Conservation (phyloP, 2,329 filamentous ascomycete genomes). For the Aureobasidium mangrovei region DNA sequence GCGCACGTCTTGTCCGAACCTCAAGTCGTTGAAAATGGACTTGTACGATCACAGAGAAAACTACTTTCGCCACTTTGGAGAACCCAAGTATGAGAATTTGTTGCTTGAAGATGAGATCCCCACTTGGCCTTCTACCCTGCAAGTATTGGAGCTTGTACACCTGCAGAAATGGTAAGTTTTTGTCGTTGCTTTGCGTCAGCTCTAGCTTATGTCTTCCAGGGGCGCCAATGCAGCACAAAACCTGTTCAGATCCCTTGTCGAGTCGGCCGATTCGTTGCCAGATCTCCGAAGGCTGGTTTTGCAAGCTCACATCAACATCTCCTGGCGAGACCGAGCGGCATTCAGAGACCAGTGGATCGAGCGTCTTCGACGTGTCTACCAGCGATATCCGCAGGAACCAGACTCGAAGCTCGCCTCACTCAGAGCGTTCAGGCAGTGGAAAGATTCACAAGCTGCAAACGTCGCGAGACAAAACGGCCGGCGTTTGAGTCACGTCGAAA, state of each 20-base stretch:
- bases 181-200: background rate
- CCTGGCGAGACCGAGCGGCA: slow-evolving; percentile 72
- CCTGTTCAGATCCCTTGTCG: slow-evolving; percentile 70
- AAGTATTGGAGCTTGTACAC: slow-evolving; percentile 64
- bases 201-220: slow-evolving; percentile 23
- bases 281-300: slow-evolving; percentile 62
- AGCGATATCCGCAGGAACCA: slow-evolving; percentile 41
- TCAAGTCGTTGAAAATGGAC: slow-evolving; percentile 67
- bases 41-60: slow-evolving; percentile 48
- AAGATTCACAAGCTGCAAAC: slow-evolving; percentile 20
- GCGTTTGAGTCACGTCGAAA: slow-evolving; percentile 17
- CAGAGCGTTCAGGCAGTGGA: slow-evolving; percentile 35
- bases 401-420: slow-evolving; percentile 34
- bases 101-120: slow-evolving; percentile 57
- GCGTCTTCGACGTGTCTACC: slow-evolving; percentile 60
- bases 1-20: slow-evolving; percentile 56
- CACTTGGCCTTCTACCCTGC: slow-evolving; percentile 66
- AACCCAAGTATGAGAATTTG: slow-evolving; percentile 64
- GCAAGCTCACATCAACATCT: slow-evolving; percentile 67
- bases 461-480: background rate
- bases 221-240: slow-evolving; percentile 56
- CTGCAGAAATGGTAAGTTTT: slow-evolving; percentile 58
- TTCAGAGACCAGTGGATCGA: slow-evolving; percentile 70
- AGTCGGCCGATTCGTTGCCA: slow-evolving; percentile 57
- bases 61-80: slow-evolving; percentile 60